Evolutionary conservation across 371 early-diverging fungal species (phyloP), one percentile per base, ranked within the genome.

Genomic region (Mortierella sp.): DNA sequence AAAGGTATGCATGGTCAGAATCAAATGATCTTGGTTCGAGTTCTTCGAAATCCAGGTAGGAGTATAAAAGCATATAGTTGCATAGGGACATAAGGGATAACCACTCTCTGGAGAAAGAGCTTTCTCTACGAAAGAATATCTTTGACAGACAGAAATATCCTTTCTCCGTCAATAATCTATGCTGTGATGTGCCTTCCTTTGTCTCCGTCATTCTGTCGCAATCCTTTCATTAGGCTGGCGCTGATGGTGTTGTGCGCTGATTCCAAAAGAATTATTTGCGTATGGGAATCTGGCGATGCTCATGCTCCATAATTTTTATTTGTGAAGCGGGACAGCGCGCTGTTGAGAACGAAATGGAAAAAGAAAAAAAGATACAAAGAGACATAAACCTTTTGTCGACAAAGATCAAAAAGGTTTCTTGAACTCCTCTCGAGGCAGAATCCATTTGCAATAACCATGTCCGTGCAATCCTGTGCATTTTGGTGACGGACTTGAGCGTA

Each of bases 291-390:
- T 43, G 43, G 57, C 49, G 49, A 49, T 61, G 45, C 30, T 64
- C 30, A 51, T 58, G 59, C 65, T 65, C 40, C 60, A 60, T 59
- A 24, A 24, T 20, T 47, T 71, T 72, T 72, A 72, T 72, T 70
- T 65, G 65, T 59, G 72, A 72, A 65, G 72, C 59, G 51, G 40
- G 35, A 39, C 64, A 49, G 66, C 72, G 35, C 65, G 24, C 55
- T 55, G 55, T 55, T 66, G 35, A 60, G 32, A 28, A 51, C 18
- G 51, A 39, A 39, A 24, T 40, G 14, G 63, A 51, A 22, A 14
- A 43, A 18, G 63, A 49, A 39, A 37, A 9, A 62, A 26, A 47
- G 51, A 51, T 47, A 49, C n/a, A 32, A 62, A 49, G 39, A 43
- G 40, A 28, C 24, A 67, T 59, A 24, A 22, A 57, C 45, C 24